Evolutionary conservation across 169 alveolate genomes (phyloP), one percentile per base, ranked within the genome.

Genomic region (Eimeria maxima): DNA sequence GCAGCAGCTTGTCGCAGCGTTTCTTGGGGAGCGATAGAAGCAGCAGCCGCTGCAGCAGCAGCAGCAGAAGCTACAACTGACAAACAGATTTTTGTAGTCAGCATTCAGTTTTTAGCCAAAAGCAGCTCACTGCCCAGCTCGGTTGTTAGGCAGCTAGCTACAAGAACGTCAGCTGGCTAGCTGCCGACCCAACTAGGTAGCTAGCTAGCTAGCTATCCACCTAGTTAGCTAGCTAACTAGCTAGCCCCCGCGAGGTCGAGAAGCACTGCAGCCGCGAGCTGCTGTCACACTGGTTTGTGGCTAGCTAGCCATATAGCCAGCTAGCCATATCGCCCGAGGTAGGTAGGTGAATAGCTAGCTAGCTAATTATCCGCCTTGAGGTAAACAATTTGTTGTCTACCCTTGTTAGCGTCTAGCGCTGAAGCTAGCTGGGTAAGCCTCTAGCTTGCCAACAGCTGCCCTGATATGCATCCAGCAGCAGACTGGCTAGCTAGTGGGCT

Each of bases 21-120:
- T 78, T 27, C 29, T 78, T 8, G 89, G 67, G 65, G 38, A 38
- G n/a, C 27, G 20, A 10, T 29, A 73, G 55, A 44, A 73, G 84
- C 55, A 38, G 84, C 84, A 38, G 53, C 84, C 22, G 84, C 84
- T 10, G 84, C 84, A 73, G 53, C 84, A 73, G 84, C 84, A 73
- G 84, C 84, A n/a, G 84, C 84, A 29, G 84, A 7, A n/a, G 84
- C 84, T 38, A 22, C 84, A 14, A 22, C 1, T 73, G 33, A 14
- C 53, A 73, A 14, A 38, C 84, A 73, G 7, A 14, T 33, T 73
- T 73, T 73, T n/a, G 29, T n/a, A 73, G 47, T 33, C 38, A 14
- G 8, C 11, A 20, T n/a, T 27, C 7, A 10, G 29, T 18, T 1
- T 4, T 42, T 73, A 10, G 84, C 84, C 55, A 73, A 73, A 14